Base-by-base conservation (phyloP, 2,329 filamentous ascomycete species). In the Pseudogymnoascus sp. region DNA sequence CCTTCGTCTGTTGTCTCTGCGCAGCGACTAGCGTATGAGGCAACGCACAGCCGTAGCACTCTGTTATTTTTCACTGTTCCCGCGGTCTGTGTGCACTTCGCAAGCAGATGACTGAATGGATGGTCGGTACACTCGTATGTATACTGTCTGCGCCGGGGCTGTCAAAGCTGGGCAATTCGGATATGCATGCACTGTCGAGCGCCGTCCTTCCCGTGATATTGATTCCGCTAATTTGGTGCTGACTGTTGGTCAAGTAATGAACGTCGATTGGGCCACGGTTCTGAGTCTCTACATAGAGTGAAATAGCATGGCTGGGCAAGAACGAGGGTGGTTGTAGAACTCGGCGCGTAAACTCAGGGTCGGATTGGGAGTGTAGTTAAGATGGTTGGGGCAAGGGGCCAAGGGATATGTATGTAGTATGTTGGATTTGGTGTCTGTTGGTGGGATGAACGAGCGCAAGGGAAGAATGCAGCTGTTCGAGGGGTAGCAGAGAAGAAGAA, bases 321-420 rank as follows among this genome's bases (percentile, higher is more conserved):
- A 53, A 53, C 47, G 47, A 33, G 28, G 7, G n/a, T 53, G 47
- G 28, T 15, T 28, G 47, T 20, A 53, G 47, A 35, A 35, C 47
- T 53, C 47, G 47, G 47, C 47, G 47, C 47, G 47, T 53, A 53
- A 53, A 53, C n/a, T 53, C 28, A 53, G n/a, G 47, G 12, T 53
- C 47, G 47, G 47, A 53, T 53, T 53, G 28, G 47, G 47, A 53
- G 28, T 15, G 28, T 33, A 33, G 9, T 53, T 53, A 25, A 53
- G 47, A 33, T 53, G 47, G 47, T 53, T 53, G 47, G 47, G 28
- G 9, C n/a, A 18, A 53, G 11, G 47, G 18, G 28, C 47, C 28
- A 53, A 53, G 47, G 28, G 47, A 53, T 53, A 53, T 53, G 47
- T 53, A 33, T 53, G 47, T 53, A 53, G 47, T 53, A 53, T 53